phyloP scores from a whole-genome alignment of 495 filamentous ascomycete species.

The Penicillium antarcticum region DNA sequence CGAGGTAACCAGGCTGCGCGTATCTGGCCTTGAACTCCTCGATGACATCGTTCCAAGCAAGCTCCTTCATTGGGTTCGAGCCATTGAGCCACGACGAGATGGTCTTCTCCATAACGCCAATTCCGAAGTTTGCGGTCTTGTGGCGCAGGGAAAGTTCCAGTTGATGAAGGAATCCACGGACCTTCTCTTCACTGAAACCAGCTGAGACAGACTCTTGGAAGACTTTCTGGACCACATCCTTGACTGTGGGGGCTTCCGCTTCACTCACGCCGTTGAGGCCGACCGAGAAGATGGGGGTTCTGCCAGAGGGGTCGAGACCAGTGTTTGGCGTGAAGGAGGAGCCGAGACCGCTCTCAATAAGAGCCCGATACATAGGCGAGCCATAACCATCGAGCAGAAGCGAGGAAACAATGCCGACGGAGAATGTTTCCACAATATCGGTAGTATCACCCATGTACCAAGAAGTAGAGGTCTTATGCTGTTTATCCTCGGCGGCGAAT shows the following conservation, averaged over 20 bases:
- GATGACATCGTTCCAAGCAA: constrained; percentile 87
- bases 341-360: constrained; percentile 88
- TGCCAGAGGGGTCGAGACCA: constrained; percentile 77
- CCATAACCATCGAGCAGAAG: constrained; percentile 91
- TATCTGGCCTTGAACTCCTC: constrained; percentile 72
- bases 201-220: constrained; percentile 61
- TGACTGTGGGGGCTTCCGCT: constrained; percentile 72
- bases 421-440: constrained; percentile 82
- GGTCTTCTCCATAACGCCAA: constrained; percentile 82
- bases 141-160: constrained; percentile 87
- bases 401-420: constrained; percentile 73
- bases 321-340: constrained; percentile 93
- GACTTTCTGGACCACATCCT: constrained; percentile 65
- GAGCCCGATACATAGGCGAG: constrained; percentile 84
- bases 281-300: constrained; percentile 79
- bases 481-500: constrained; percentile 76
- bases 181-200: constrained; percentile 84
- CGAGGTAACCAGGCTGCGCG: constrained; percentile 72
- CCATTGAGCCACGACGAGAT: constrained; percentile 94
- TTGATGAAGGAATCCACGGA: constrained; percentile 91
- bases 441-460: constrained; percentile 85
- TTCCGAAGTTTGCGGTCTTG: constrained; percentile 91
- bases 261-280: constrained; percentile 83
- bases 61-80: constrained; percentile 81
- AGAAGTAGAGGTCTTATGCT: constrained; percentile 88